Evolutionary conservation across 495 filamentous ascomycete species (phyloP), one percentile per base, ranked within the genome.

Genomic region (Evansstolkia leycettana): DNA sequence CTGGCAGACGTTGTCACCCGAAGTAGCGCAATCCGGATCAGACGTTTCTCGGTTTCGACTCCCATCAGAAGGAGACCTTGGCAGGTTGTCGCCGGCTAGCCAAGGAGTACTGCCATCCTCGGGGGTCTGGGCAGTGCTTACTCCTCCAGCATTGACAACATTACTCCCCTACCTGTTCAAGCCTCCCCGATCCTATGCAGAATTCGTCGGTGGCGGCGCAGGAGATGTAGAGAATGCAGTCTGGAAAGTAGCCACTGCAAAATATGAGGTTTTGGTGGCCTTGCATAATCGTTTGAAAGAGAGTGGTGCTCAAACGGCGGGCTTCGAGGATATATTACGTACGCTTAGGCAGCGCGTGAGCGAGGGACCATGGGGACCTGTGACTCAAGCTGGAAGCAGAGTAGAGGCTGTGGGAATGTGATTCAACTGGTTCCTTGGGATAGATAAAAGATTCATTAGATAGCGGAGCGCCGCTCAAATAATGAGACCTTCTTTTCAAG

Each of bases 91-190:
- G 29, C 51, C 58, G 1, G 52, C 57, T 31, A 39, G 45, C 3
- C 55, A 46, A 34, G 57, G 54, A n/a, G 31, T 51, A 5, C 58
- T 69, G 17, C 72, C 67, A 31, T 45, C 51, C 11, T 60, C 64
- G 8, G 70, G 71, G 6, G 47, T 61, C 10, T 65, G 65, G 51
- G 68, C 70, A 17, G 61, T 72, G 11, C 62, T 76, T 17, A 57
- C 64, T 1, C 62, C 67, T 2, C 70, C 73, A 0, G 65, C 69
- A 2, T 44, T 72, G 14, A 65, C 64, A 1, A 60, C 61, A 9
- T 54, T 77, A 4, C 48, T 79, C 4, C 73, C 73, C 0, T 78
- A 70, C 46, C 59, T 81, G 2, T 69, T 80, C 36, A 67, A 66
- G 30, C 73, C 72, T 10, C 65, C 76, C 9, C 64, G 70, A 17